phyloP scores from a whole-genome alignment of 306 rosid species.

The Clitoria ternatea region DNA sequence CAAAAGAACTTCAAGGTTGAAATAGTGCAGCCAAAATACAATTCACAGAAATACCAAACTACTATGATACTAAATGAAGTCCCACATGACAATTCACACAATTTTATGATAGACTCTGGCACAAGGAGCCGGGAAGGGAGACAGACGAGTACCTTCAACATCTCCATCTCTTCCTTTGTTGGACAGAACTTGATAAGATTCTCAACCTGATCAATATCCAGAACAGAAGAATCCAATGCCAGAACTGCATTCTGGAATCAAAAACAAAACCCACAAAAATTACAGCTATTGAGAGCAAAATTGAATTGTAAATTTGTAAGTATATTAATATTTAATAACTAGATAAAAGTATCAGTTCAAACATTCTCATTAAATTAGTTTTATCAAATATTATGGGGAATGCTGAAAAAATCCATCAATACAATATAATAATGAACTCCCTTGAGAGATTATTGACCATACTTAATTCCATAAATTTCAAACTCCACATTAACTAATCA shows the following conservation, averaged over 20 bases:
- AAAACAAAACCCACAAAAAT: slow-evolving; percentile 14
- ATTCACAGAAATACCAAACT: slow-evolving; percentile 1
- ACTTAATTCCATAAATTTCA: not conserved
- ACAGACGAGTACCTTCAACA: slow-evolving; percentile 56
- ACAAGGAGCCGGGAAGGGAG: not conserved
- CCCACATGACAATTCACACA: not conserved
- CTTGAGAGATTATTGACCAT: not conserved
- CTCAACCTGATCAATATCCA: slow-evolving; percentile 74
- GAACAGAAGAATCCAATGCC: slow-evolving; percentile 43
- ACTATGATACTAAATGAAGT: slow-evolving; percentile 9
- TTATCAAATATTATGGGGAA: not conserved
- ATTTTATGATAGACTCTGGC: not conserved
- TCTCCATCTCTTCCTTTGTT: slow-evolving; percentile 94
- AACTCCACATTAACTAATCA: not conserved
- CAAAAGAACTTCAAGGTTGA: not conserved
- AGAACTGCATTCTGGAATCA: slow-evolving; percentile 62
- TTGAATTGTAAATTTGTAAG: too few species aligned
- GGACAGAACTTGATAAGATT: slow-evolving; percentile 98
- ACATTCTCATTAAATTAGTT: not conserved
- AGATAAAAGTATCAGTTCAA: not conserved
- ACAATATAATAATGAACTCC: not conserved
- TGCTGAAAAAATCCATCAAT: not conserved
- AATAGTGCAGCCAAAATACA: slow-evolving; percentile 12
- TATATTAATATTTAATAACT: not conserved
- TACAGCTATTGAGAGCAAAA: not conserved